Evolutionary conservation across 345 rosid species (phyloP).

Genomic region (Eucalyptus paniculata): DNA sequence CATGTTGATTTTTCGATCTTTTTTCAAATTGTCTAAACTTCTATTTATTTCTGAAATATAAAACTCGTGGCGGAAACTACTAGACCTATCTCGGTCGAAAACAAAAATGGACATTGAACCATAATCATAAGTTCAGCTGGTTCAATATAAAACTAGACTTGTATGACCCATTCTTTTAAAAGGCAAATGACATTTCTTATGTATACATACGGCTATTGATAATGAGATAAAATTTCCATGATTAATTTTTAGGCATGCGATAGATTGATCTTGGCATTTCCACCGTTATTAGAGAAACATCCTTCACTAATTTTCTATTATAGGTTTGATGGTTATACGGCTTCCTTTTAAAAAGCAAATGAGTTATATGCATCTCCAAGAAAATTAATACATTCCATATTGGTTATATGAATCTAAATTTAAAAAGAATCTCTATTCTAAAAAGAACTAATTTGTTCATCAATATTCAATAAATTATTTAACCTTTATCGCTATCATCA

Average conservation of each 20-base stretch:
- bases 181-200: background rate
- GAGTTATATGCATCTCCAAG: accelerated
- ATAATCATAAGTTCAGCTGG: background rate
- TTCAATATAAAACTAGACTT: background rate
- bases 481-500: accelerated
- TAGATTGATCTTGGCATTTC: background rate
- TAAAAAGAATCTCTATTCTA: background rate
- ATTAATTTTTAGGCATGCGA: background rate
- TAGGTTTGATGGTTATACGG: accelerated
- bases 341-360: background rate
- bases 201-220: background rate
- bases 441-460: background rate
- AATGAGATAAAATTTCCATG: background rate
- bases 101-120: background rate
- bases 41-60: background rate
- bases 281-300: accelerated
- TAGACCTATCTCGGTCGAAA: background rate
- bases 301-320: background rate
- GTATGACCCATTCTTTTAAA: background rate
- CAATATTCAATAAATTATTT: background rate
- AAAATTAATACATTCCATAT: background rate
- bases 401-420: background rate
- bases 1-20: background rate
- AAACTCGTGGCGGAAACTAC: background rate
- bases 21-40: background rate